These are phyloP conservation scores for Colletotrichum limetticola DNA, from an alignment of 2,329 filamentous ascomycete species.

Conservation along the genomic window DNA sequence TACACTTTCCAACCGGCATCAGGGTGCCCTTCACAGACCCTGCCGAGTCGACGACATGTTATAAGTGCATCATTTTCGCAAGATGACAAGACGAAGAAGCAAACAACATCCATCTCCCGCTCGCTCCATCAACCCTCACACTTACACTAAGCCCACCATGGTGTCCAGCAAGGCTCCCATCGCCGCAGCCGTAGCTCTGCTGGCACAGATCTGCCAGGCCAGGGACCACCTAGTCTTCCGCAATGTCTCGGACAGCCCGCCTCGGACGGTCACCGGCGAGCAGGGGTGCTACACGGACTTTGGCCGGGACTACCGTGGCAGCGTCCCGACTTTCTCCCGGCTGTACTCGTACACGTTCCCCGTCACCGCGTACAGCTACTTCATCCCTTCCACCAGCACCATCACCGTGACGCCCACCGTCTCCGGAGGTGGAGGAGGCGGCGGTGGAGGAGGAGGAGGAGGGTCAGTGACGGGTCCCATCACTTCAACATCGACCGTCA, in stretches of 20 bases:
- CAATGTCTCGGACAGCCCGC: background rate
- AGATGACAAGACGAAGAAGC: background rate
- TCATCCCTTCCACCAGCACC: conserved; percentile 11
- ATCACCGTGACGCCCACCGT: conserved; percentile 14
- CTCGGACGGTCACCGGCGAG: conserved; percentile 10
- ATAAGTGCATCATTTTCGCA: background rate
- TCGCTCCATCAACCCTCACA: background rate
- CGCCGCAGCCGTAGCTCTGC: background rate
- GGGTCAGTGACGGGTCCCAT: too few species aligned
- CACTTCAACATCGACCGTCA: conserved; percentile 9
- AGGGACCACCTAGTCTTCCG: too few species aligned
- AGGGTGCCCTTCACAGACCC: background rate
- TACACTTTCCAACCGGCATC: background rate
- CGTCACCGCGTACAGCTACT: conserved; percentile 18
- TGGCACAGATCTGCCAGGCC: background rate
- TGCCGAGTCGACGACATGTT: background rate
- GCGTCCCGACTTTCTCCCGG: conserved; percentile 13
- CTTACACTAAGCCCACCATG: background rate
- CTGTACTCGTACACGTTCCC: conserved; percentile 25
- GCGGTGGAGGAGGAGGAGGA: background rate
- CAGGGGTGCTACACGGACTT: conserved; percentile 32
- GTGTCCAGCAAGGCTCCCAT: background rate
- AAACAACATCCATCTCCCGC: background rate
- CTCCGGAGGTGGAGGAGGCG: background rate
- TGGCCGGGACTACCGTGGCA: background rate